Evolutionary conservation across 371 early-diverging fungal genomes (phyloP).

Genomic region (Conidiobolus incongruus): DNA sequence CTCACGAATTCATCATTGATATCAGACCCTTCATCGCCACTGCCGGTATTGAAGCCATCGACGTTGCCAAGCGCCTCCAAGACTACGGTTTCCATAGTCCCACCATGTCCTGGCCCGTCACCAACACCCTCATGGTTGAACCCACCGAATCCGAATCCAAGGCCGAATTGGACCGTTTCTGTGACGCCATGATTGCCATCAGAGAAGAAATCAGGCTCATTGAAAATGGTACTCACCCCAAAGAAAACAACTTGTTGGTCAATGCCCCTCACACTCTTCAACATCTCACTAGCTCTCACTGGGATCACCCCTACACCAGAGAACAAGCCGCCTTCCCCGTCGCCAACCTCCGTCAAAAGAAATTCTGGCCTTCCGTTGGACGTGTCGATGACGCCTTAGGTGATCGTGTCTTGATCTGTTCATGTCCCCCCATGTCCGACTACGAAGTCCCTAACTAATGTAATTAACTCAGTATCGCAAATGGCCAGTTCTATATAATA

Average conservation of each 20-base stretch:
- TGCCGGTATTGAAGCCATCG: constrained; percentile 77
- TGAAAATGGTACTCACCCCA: constrained; percentile 56
- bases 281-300: constrained; percentile 41
- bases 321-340: constrained; percentile 82
- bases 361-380: constrained; percentile 87
- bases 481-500: no score
- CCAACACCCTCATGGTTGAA: constrained; percentile 94
- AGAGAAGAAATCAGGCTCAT: constrained; percentile 75
- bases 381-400: constrained; percentile 90
- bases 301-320: constrained; percentile 61
- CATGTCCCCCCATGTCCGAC: constrained; percentile 43
- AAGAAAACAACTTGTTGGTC: constrained; percentile 62
- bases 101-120: constrained; percentile 97
- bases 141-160: constrained; percentile 93
- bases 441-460: no score
- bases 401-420: constrained; percentile 82
- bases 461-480: no score
- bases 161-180: constrained; percentile 85
- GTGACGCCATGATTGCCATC: constrained; percentile 89
- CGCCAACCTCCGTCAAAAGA: constrained; percentile 47
- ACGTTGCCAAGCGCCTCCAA: constrained; percentile 92
- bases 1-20: constrained; percentile 96
- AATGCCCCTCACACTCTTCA: constrained; percentile 77
- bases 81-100: constrained; percentile 96
- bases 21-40: constrained; percentile 57